Evolutionary conservation across 176 grass and related monocot genomes (phyloP).

Genomic region (Avena atlantica): DNA sequence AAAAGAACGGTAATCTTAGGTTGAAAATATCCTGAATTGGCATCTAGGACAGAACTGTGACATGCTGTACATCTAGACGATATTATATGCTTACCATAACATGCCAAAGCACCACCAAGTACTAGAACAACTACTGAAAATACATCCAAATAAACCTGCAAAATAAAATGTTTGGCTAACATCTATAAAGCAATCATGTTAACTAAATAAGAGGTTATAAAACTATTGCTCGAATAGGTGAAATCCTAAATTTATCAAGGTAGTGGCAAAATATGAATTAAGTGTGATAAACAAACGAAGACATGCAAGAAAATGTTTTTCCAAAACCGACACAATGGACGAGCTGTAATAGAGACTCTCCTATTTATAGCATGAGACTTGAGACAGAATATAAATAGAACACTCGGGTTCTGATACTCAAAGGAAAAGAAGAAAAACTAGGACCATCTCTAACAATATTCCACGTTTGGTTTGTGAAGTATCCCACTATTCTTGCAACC

Average conservation of each 20-base stretch:
- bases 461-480: slow-evolving; percentile 9
- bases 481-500: slow-evolving; percentile 7
- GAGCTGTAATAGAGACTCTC: slow-evolving; percentile 4
- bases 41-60: slow-evolving; percentile 19
- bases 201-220: slow-evolving; percentile 28
- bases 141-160: slow-evolving; percentile 93
- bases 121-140: slow-evolving; percentile 88
- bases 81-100: slow-evolving; percentile 79
- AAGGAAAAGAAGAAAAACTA: background rate
- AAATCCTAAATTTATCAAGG: slow-evolving; percentile 15
- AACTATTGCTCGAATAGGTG: slow-evolving; percentile 11
- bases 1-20: slow-evolving; percentile 20
- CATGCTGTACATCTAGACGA: slow-evolving; percentile 12
- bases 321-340: slow-evolving; percentile 1
- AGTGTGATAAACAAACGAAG: slow-evolving; percentile 28
- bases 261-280: slow-evolving; percentile 13
- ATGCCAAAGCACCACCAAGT: slow-evolving; percentile 75
- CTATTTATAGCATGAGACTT: slow-evolving; percentile 24
- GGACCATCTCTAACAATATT: slow-evolving; percentile 2
- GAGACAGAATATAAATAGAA: slow-evolving; percentile 40
- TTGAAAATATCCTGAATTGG: slow-evolving; percentile 23
- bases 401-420: slow-evolving; percentile 12
- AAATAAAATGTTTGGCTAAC: slow-evolving; percentile 48
- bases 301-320: slow-evolving; percentile 5
- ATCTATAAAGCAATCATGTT: slow-evolving; percentile 29